A percentile compares a stretch with the other conserved stretches of the same genome.
These are phyloP conservation scores for Epicoccum nigrum DNA, from an alignment of 2,329 filamentous ascomycete genomes.

Conservation along the genomic window DNA sequence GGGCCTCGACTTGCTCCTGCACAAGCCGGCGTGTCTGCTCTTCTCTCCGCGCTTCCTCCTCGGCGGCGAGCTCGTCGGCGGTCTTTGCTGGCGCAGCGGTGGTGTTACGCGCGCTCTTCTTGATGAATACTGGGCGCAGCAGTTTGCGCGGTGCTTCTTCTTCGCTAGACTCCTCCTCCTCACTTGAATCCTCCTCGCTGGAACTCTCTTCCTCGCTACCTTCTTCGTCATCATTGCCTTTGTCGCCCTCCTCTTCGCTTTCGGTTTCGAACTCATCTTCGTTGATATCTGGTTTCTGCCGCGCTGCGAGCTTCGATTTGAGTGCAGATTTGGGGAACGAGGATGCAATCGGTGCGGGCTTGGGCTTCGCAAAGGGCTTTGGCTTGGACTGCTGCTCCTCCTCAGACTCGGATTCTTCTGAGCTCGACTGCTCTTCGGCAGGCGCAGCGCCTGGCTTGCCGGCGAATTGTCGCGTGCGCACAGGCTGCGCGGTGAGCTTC, in stretches of 20 bases:
- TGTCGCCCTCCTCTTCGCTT: constrained; percentile 40
- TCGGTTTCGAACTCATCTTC: constrained; percentile 68
- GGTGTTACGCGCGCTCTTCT: constrained; percentile 64
- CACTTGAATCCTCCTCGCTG: constrained; percentile 43
- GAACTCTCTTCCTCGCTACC: constrained; percentile 23
- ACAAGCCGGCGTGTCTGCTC: constrained; percentile 79
- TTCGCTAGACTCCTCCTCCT: constrained; percentile 65
- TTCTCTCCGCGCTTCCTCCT: constrained; percentile 64
- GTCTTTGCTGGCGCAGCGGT: constrained; percentile 37
- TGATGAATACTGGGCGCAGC: constrained; percentile 70
- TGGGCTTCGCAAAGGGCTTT: constrained; percentile 42
- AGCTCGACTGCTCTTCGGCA: constrained; percentile 48
- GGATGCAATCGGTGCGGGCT: constrained; percentile 51
- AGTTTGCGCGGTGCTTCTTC: constrained; percentile 64
- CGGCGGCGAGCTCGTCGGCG: constrained; percentile 53
- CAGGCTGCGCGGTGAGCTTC: constrained; percentile 92
- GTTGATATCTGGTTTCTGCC: constrained; percentile 41
- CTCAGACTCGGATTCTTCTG: constrained; percentile 59
- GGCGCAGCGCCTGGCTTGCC: constrained; percentile 70
- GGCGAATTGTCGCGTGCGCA: constrained; percentile 79
- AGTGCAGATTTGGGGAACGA: constrained; percentile 55
- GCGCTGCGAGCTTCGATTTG: constrained; percentile 51
- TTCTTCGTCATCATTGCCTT: constrained; percentile 15
- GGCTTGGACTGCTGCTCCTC: constrained; percentile 56
- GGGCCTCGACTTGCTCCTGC: constrained; percentile 85